Base-by-base conservation (phyloP, 192 early-diverging fungal genomes). In the Coemansia umbellata region DNA sequence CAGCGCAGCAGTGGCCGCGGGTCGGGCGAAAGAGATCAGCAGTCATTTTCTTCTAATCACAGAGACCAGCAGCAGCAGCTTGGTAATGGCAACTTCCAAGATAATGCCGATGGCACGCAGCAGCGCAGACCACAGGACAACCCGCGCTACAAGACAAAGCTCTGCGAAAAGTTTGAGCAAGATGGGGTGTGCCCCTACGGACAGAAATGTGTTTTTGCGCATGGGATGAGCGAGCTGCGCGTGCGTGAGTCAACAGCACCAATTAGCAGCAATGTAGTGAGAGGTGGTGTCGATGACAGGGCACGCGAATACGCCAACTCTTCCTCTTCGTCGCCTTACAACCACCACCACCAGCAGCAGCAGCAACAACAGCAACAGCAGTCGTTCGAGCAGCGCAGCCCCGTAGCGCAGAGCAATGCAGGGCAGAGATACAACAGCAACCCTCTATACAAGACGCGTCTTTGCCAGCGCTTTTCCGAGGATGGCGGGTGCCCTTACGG, bases 111-210 rank as follows among this genome's bases (percentile, higher is more conserved):
- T 26, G 31, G 49, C 40, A 22, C 51, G 49, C 48, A 71, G 62
- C 37, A 78, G 65, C 48, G 74, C 41, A 58, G 65, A 36, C 64
- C 59, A 3, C 66, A 75, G 13, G 83, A 87, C 57, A 90, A 85
- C 60, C 88, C 88, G 30, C 83, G 89, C 37, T 94, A 90, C 78
- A 94, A 92, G 60, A 94, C 92, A 4, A 78, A 85, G 50, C 75
- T 94, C 2, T 94, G 92, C 67, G 91, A 92, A 47, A 65, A 90
- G 41, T 92, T 85, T 55, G 86, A 90, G 66, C 80, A 71, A 1
- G 91, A 94, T 35, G 93, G 95, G 32, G 84, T 84, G 15, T 98
- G 95, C 61, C 91, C 88, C 6, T 98, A 95, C 64, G 85, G 91
- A 27, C 84, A 87, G 55, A 89, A 94, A 31, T 98, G 95, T 60